Evolutionary conservation across 371 early-diverging fungal genomes (phyloP).

Genomic region (Apophysomyces trapeziformis): DNA sequence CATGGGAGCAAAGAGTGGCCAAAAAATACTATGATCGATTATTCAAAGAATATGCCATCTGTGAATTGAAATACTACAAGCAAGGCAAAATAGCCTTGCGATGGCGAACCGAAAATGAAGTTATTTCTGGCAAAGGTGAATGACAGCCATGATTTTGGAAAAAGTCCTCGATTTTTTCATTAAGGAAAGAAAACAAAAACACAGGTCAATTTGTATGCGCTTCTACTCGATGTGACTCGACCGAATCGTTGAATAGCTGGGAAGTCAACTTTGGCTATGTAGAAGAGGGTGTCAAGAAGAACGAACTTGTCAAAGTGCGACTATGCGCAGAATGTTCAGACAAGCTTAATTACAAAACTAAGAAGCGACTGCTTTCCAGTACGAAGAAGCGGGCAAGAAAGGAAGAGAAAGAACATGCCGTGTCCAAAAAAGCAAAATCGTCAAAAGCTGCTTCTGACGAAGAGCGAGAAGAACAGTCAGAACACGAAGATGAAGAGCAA

Average conservation of each 20-base stretch:
- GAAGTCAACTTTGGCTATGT: conserved; percentile 86
- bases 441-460: conserved; percentile 6
- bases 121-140: conserved; percentile 75
- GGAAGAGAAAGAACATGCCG: conserved; percentile 15
- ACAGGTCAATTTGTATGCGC: conserved; percentile 77
- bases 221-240: conserved; percentile 58
- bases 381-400: conserved; percentile 1
- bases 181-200: neutral
- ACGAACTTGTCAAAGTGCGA: conserved; percentile 82
- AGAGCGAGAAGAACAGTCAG: conserved; percentile 14
- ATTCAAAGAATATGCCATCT: conserved; percentile 85
- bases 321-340: conserved; percentile 73
- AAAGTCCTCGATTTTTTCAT: neutral
- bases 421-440: conserved; percentile 12
- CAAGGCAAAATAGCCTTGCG: conserved; percentile 81
- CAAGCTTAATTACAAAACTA: conserved; percentile 44
- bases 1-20: conserved; percentile 84
- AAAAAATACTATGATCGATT: conserved; percentile 86
- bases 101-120: conserved; percentile 84
- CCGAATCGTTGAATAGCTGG: conserved; percentile 68
- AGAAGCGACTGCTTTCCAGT: conserved; percentile 28
- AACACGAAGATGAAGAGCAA: neutral
- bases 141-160: neutral
- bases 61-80: conserved; percentile 76
- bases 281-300: conserved; percentile 72